Conservation (phyloP, 805 yeast genomes). For the Barnettozyma sucrosica region DNA sequence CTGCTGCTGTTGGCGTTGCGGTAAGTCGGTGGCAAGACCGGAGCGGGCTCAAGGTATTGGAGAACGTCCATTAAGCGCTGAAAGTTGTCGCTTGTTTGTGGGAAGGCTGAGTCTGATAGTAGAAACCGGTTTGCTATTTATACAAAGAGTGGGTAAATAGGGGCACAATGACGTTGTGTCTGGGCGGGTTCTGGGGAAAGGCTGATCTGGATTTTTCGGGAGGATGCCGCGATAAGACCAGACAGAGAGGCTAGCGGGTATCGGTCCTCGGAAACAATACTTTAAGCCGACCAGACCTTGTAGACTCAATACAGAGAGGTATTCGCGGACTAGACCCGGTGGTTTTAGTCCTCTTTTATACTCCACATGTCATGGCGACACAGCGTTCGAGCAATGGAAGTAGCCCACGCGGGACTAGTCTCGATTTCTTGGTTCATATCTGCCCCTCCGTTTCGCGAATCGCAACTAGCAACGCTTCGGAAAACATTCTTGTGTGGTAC, state of each 20-base stretch:
- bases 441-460: neutral
- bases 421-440: neutral
- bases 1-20: conserved; percentile 9
- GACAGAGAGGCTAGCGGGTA: no score
- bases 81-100: neutral
- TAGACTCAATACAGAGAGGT: neutral
- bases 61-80: conserved; percentile 12
- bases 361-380: neutral
- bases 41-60: conserved; percentile 14
- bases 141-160: neutral
- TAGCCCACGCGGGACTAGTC: neutral
- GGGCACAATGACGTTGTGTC: neutral
- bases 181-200: neutral
- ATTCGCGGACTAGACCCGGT: neutral
- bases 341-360: neutral
- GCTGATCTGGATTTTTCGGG: neutral
- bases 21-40: conserved; percentile 12
- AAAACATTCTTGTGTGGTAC: neutral
- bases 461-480: neutral
- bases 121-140: neutral
- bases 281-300: neutral
- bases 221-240: neutral
- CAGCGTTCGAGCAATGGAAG: neutral
- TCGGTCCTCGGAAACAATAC: neutral
- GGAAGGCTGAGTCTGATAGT: neutral